phyloP scores from a whole-genome alignment of 441 rosid species.

The Aquilaria agallochum region DNA sequence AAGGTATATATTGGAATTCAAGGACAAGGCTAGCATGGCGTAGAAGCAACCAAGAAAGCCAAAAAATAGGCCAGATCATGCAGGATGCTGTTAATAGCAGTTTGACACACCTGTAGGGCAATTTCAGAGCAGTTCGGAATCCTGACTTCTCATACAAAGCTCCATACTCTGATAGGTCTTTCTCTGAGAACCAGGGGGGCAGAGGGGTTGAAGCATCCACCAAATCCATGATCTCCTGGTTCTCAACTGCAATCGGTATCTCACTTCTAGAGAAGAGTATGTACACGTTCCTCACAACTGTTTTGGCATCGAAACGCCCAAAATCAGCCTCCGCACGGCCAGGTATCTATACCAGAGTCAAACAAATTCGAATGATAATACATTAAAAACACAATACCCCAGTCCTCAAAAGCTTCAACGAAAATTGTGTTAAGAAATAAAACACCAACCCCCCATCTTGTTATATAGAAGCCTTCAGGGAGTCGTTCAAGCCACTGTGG shows the following conservation, averaged over 20 bases:
- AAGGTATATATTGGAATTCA: too few species aligned
- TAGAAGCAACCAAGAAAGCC: neutral
- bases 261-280: conserved; percentile 40
- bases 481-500: conserved; percentile 5
- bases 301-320: conserved; percentile 44
- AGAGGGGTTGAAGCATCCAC: conserved; percentile 45
- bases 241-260: conserved; percentile 41
- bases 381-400: neutral
- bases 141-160: conserved; percentile 45
- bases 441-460: conserved; percentile 34
- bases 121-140: conserved; percentile 44
- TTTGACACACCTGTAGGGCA: conserved; percentile 48
- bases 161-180: conserved; percentile 41
- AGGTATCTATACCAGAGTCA: conserved; percentile 24
- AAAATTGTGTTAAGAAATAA: neutral
- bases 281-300: conserved; percentile 41
- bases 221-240: conserved; percentile 56
- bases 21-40: neutral
- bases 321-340: conserved; percentile 64
- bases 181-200: conserved; percentile 46
- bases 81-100: too few species aligned
- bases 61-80: neutral
- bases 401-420: too few species aligned
- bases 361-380: too few species aligned
- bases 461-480: conserved; percentile 42